Base-by-base conservation (phyloP, 257 asterid species). In the Nicotiana noctiflora region DNA sequence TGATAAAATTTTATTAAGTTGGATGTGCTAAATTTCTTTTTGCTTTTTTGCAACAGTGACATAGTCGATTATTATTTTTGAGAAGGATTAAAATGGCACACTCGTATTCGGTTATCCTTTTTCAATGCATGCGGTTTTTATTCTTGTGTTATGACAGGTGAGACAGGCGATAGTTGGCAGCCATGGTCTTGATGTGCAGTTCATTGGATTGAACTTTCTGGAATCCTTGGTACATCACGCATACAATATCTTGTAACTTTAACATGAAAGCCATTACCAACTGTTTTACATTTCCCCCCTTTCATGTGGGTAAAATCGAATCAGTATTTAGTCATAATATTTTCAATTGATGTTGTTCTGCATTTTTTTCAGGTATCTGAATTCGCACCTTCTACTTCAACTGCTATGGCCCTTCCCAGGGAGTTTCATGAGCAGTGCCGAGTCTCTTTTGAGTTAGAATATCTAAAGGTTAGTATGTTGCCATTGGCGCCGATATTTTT, bases 381-480 rank as follows among this genome's bases (percentile, higher is more conserved):
- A 88, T 93, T 93, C 89, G 91, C 97, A 80, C 99, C 96, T 46
- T 88, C 97, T 82, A 91, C 98, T 79, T 84, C 97, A 63, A 86
- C 92, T 81, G 96, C 95, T 55, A 88, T 95, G 98, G 97, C 98
- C 81, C 97, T 93, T 88, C 97, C 99, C 40, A 91, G 94, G 82
- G 99, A 95, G 87, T 95, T 91, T 84, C 99, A 95, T 57, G 92
- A 93, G 83, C 93, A 88, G 83, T 95, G 99, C 85, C 89, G 90
- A 70, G 86, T 82, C 78, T 95, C 97, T 25, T 82, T 95, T 82
- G 99, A 95, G 92, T 89, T 84, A 57, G 95, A 90, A 83, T 93
- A 89, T 85, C 84, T 95, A 86, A 94, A 93, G 99, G 99, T 95
- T 87, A 82, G 84, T 83, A 84, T 64, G 79, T 64, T 56, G 57